Evolutionary conservation across 257 asterid genomes (phyloP), one percentile per base, ranked within the genome.

Genomic region (Penstemon eatonii): DNA sequence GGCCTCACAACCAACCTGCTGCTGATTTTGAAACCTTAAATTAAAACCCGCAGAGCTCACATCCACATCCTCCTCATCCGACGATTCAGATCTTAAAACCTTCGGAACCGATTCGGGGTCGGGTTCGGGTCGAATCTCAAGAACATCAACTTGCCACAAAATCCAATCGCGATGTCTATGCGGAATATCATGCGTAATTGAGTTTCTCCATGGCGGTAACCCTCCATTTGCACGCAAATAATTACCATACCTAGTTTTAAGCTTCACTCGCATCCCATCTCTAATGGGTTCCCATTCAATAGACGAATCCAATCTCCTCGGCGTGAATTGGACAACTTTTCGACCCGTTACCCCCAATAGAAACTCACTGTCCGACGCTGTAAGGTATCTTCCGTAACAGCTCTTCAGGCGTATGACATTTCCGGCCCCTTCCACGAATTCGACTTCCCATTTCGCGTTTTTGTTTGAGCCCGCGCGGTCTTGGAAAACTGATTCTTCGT

Each of bases 181-280:
- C 9, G 97, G 96, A 12, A 92, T 85, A 19, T 90, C 98, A 56
- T 92, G 98, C 0, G 98, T 86, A 50, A 92, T 69, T 39, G 98
- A 90, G 68, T 92, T 92, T 66, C 98, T 75, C 97, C 96, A 92
- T 3, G 98, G 98, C 5, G 97, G 98, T 76, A 88, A 57, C 0
- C 98, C 98, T 4, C 92, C 96, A 69, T 92, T 92, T 1, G 97
- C 97, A 0, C 98, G 84, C 53, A 92, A 70, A 65, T 52, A 92
- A 65, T 92, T 86, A 6, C 98, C 98, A 37, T 91, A 92, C 57
- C 96, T 73, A 0, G 95, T 75, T 66, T 85, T 88, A 1, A 92
- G 84, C 80, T 78, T 86, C 39, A 90, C 84, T 8, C 66, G 70
- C 74, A 65, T 68, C 6, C 95, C 98, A 51, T 86, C 98, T 62